Evolutionary conservation across 805 yeast species (phyloP), one percentile per base, ranked within the genome.

Genomic region (Yarrowia osloensis): DNA sequence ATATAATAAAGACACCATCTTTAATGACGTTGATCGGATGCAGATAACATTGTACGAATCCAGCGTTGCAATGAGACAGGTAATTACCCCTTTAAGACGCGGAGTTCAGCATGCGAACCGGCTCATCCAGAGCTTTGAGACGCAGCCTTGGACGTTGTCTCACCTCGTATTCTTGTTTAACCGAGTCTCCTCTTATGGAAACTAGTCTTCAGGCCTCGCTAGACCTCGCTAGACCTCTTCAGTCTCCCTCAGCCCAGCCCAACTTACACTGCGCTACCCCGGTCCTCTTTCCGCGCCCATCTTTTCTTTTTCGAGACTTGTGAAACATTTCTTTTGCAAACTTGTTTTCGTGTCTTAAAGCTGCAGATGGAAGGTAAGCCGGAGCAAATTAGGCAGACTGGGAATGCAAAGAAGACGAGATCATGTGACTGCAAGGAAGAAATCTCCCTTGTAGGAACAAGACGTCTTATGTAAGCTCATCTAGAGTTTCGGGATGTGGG

Each of bases 301-400:
- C 24, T 24, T 28, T 31, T 21, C n/a, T 21, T 50, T 50, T 28
- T 31, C 15, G 22, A 26, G 39, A 12, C 4, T 15, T 29, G 28
- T 29, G 39, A 50, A 31, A 50, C 55, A 50, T 31, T 50, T 50
- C 55, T 50, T 28, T 50, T 50, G 55, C 26, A 21, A 49, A 15
- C 39, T 28, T 29, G 55, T 21, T 31, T 31, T 4, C 4, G 26
- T 50, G 55, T 50, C 55, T 50, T 22, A 21, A 17, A 4, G 26
- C 5, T 21, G 28, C 55, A 12, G 50, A 24, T 11, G 15, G 13
- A 15, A 26, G 33, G 52, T 22, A 28, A 17, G 50, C 50, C 5
- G 19, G 52, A 46, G 52, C 52, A 46, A 46, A 46, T 46, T 24
- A 7, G 22, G 22, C 42, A n/a, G 40, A 15, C 19, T 37, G 40